Percentiles rank a stretch among this genome's conserved stretches.
phyloP scores from a whole-genome alignment of 345 rosid genomes.

The Gossypium mustelinum region DNA sequence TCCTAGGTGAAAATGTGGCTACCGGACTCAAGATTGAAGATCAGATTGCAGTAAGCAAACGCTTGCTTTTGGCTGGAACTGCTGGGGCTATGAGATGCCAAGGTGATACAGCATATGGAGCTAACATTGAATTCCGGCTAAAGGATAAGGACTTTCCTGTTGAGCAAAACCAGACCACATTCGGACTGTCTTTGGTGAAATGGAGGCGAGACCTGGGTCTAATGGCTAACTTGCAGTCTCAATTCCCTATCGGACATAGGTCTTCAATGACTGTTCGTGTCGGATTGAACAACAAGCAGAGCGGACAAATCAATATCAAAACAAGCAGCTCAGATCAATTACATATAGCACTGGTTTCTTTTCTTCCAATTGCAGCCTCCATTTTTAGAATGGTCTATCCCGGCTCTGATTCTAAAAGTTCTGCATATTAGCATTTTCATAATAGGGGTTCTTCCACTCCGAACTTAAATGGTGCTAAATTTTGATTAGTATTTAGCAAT shows the following conservation, averaged over 20 bases:
- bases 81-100: conserved; percentile 31
- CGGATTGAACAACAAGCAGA: conserved; percentile 43
- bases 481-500: background rate
- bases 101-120: conserved; percentile 35
- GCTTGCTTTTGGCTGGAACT: conserved; percentile 28
- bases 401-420: conserved; percentile 11
- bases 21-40: conserved; percentile 42
- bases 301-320: conserved; percentile 39
- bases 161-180: conserved; percentile 28
- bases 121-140: conserved; percentile 32
- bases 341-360: conserved; percentile 28
- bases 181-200: conserved; percentile 34
- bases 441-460: background rate
- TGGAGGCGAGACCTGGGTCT: conserved; percentile 31
- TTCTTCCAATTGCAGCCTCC: conserved; percentile 35
- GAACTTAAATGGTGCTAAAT: background rate
- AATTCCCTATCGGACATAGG: conserved; percentile 30
- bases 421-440: background rate
- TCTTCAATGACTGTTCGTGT: conserved; percentile 30
- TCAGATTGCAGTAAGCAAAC: conserved; percentile 32
- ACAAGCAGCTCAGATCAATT: conserved; percentile 38
- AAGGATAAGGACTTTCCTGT: conserved; percentile 34
- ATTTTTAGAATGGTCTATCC: conserved; percentile 22
- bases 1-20: conserved; percentile 30
- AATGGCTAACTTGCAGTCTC: conserved; percentile 39